A percentile compares a stretch with the other conserved stretches of the same genome.
Conservation (phyloP, 2,329 filamentous ascomycete species). For the Fulvia fulva region DNA sequence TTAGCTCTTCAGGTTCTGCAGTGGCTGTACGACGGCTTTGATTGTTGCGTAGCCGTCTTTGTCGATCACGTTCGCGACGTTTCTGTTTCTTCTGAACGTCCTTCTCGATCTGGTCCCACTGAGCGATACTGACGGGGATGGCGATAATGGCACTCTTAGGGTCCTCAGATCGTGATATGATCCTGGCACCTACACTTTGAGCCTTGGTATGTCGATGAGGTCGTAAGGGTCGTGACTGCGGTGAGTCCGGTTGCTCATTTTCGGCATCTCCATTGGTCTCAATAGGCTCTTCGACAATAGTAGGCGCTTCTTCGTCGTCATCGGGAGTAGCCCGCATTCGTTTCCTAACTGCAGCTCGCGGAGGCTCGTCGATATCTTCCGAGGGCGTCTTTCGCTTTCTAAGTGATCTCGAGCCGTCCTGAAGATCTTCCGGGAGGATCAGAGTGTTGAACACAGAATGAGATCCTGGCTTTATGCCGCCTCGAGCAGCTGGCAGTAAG, state of each 20-base stretch:
- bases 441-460: slow-evolving; percentile 74
- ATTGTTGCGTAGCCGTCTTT: slow-evolving; percentile 35
- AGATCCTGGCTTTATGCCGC: slow-evolving; percentile 62
- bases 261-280: slow-evolving; percentile 23
- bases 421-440: slow-evolving; percentile 66
- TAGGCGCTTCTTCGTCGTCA: slow-evolving; percentile 25
- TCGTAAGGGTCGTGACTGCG: slow-evolving; percentile 34
- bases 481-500: slow-evolving; percentile 65
- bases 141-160: slow-evolving; percentile 53
- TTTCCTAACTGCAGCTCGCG: slow-evolving; percentile 38
- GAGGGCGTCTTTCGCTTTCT: slow-evolving; percentile 76
- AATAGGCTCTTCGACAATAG: slow-evolving; percentile 16
- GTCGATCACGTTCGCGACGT: slow-evolving; percentile 43
- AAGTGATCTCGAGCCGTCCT: slow-evolving; percentile 72
- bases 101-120: slow-evolving; percentile 34
- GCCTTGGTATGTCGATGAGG: slow-evolving; percentile 56
- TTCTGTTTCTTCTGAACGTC: slow-evolving; percentile 52
- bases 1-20: slow-evolving; percentile 40
- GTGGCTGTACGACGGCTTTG: slow-evolving; percentile 40
- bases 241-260: slow-evolving; percentile 22
- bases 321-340: slow-evolving; percentile 36
- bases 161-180: slow-evolving; percentile 30
- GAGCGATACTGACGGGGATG: slow-evolving; percentile 33
- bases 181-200: slow-evolving; percentile 35
- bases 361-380: slow-evolving; percentile 49